A percentile compares a stretch with the other conserved stretches of the same genome.
phyloP scores from a whole-genome alignment of 2,329 filamentous ascomycete genomes.

The Paramyrothecium roridum region DNA sequence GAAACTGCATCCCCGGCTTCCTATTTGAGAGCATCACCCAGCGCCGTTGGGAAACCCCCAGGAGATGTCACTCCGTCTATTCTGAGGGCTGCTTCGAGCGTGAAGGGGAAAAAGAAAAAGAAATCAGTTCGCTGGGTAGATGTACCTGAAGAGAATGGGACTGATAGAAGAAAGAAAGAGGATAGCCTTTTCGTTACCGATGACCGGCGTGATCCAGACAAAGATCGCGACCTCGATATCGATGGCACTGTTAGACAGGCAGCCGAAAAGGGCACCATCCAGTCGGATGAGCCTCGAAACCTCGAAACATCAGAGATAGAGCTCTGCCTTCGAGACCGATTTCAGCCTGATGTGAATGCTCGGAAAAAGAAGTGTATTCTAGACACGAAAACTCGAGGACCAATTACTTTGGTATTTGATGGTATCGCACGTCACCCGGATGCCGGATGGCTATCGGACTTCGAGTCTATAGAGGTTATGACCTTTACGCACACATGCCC shows the following conservation, averaged over 20 bases:
- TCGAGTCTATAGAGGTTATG: slow-evolving; percentile 19
- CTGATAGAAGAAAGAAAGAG: slow-evolving; percentile 12
- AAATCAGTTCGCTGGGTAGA: slow-evolving; percentile 21
- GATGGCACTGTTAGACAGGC: no score
- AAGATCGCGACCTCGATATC: neutral
- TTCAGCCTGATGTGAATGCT: neutral
- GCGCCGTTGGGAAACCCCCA: no score
- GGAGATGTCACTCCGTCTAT: no score
- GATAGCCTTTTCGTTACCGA: slow-evolving; percentile 18
- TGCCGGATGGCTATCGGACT: slow-evolving; percentile 18
- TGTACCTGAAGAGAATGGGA: slow-evolving; percentile 22
- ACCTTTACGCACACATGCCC: slow-evolving; percentile 31
- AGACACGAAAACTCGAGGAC: neutral
- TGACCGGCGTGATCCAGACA: neutral
- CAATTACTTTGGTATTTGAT: slow-evolving; percentile 11
- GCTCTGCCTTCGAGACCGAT: no score
- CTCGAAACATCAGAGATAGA: no score
- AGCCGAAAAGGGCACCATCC: no score
- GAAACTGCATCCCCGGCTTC: no score
- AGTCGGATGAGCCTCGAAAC: no score
- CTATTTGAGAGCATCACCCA: no score
- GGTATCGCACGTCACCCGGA: neutral
- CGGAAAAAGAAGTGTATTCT: neutral
- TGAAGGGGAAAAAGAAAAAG: slow-evolving; percentile 17
- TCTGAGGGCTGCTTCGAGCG: neutral